Evolutionary conservation across 345 rosid species (phyloP).

Genomic region (Sisymbrium irio): DNA sequence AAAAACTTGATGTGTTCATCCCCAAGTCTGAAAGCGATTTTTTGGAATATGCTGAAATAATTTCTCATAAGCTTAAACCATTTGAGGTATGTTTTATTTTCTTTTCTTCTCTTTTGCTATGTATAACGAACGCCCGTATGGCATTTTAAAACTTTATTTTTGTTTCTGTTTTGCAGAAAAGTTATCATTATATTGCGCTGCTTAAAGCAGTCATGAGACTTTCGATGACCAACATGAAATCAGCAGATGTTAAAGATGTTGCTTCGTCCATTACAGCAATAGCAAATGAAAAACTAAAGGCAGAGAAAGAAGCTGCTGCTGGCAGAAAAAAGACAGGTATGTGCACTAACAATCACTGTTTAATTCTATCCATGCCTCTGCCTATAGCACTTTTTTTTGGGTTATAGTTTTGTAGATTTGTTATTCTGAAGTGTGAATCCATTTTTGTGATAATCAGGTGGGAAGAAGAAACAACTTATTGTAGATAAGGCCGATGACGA

Average conservation of each 20-base stretch:
- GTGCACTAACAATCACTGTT: background rate
- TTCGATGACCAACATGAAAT: constrained; percentile 68
- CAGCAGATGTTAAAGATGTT: constrained; percentile 92
- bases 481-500: constrained; percentile 78
- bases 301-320: constrained; percentile 82
- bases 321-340: constrained; percentile 87
- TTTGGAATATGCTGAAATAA: constrained; percentile 81
- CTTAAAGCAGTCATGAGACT: constrained; percentile 89
- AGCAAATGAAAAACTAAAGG: constrained; percentile 91
- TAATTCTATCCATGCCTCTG: background rate
- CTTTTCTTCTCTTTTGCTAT: background rate
- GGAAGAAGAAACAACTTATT: constrained; percentile 81
- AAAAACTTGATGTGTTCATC: constrained; percentile 62
- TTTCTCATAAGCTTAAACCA: constrained; percentile 66
- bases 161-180: constrained; percentile 63
- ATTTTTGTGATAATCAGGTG: constrained; percentile 38
- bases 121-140: background rate
- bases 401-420: background rate
- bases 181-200: constrained; percentile 67
- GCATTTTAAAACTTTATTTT: background rate
- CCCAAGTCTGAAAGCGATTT: constrained; percentile 96
- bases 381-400: background rate
- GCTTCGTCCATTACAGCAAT: constrained; percentile 84
- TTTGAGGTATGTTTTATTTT: constrained; percentile 53
- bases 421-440: background rate